These are phyloP conservation scores for Pseudozyma tsukubaensis DNA, from an alignment of 1,284 basidiomycete species.

Conservation along the genomic window DNA sequence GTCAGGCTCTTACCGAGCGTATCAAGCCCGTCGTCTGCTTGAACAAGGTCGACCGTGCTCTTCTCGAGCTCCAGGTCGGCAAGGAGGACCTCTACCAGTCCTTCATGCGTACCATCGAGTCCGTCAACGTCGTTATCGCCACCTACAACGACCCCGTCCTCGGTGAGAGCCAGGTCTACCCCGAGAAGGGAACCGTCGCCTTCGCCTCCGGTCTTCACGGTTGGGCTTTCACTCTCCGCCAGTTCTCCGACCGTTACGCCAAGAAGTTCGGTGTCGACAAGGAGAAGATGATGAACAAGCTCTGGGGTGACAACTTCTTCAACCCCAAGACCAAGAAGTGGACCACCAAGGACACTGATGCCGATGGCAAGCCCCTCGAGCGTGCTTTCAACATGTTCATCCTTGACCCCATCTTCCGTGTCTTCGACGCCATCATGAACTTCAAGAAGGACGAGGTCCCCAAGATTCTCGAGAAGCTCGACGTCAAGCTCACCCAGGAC, in stretches of 20 bases:
- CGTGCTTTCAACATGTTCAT: slow-evolving; percentile 79
- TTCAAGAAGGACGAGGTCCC: slow-evolving; percentile 94
- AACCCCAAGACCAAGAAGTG: slow-evolving; percentile 98
- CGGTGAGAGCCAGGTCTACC: slow-evolving; percentile 99
- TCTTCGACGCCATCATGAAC: slow-evolving; percentile 99
- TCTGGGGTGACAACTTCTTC: slow-evolving; percentile 99
- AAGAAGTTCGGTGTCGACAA: slow-evolving; percentile 99
- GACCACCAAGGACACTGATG: slow-evolving; percentile 82
- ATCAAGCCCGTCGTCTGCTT: slow-evolving; percentile 99
- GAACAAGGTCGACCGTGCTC: slow-evolving; percentile 99
- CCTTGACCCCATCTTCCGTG: slow-evolving; percentile 98
- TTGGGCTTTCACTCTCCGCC: slow-evolving; percentile 98
- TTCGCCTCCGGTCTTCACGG: slow-evolving; percentile 99
- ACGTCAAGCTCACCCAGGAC: slow-evolving; percentile 87
- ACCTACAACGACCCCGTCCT: slow-evolving; percentile 95
- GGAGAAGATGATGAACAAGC: slow-evolving; percentile 96
- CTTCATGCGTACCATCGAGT: slow-evolving; percentile 97
- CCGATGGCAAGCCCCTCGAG: slow-evolving; percentile 86
- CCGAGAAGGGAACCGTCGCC: slow-evolving; percentile 97
- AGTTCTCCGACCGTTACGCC: slow-evolving; percentile 93
- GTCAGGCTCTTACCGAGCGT: slow-evolving; percentile 96
- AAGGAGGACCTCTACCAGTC: slow-evolving; percentile 99
- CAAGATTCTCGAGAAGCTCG: slow-evolving; percentile 94
- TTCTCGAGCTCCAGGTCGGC: slow-evolving; percentile 96
- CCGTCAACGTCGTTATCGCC: slow-evolving; percentile 97